Evolutionary conservation across 169 alveolate species (phyloP).

Genomic region (Plasmodium knowlesi): DNA sequence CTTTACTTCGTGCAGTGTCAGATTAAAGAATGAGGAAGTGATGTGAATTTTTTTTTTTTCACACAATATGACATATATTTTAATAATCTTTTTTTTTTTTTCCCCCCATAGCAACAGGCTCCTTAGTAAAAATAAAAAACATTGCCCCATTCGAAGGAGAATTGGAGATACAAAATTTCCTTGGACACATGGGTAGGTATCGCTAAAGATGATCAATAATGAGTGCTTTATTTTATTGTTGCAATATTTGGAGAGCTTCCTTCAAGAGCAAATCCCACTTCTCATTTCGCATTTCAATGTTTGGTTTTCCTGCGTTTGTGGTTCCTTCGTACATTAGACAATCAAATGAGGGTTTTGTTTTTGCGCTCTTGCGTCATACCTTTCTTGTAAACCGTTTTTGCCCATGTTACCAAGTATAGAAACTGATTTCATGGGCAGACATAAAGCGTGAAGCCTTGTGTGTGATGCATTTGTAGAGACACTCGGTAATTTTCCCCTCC

Average conservation of each 20-base stretch:
- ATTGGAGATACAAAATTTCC: conserved; percentile 50
- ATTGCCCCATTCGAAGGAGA: conserved; percentile 35
- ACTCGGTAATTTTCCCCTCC: neutral
- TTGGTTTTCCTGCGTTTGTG: neutral
- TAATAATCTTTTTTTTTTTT: neutral
- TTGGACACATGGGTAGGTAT: conserved; percentile 56
- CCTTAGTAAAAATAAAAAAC: conserved; percentile 57
- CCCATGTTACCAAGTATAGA: neutral
- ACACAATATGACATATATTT: neutral
- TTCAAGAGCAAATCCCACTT: neutral
- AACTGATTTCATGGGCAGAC: neutral
- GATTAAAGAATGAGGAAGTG: neutral
- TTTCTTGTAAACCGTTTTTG: neutral
- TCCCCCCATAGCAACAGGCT: conserved; percentile 61
- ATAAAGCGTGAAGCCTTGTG: neutral
- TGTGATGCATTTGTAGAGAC: neutral
- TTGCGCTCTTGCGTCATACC: neutral
- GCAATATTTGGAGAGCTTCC: neutral
- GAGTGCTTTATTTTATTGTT: neutral
- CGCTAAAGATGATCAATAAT: neutral
- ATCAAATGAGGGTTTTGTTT: neutral
- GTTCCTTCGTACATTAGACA: neutral
- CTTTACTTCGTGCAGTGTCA: neutral
- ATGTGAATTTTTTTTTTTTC: neutral
- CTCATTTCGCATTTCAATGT: neutral